phyloP scores from a whole-genome alignment of 2,329 filamentous ascomycete species.

The Phyllosticta paracitricarpa region DNA sequence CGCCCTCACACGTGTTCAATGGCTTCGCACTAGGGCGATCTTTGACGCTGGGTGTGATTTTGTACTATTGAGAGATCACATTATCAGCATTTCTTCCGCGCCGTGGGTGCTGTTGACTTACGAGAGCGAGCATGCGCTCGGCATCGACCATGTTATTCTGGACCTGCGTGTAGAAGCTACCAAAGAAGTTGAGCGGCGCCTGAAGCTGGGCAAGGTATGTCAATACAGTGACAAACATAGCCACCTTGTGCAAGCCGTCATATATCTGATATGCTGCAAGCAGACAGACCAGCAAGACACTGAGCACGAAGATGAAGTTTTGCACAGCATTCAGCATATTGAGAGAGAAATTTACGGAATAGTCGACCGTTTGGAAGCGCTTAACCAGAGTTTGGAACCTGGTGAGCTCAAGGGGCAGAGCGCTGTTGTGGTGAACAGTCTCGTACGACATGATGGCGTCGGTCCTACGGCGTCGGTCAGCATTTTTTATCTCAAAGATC shows the following conservation, averaged over 20 bases:
- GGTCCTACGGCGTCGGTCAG: constrained; percentile 19
- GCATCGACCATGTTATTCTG: constrained; percentile 18
- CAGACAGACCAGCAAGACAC: constrained; percentile 11
- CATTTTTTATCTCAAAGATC: not conserved
- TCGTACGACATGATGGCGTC: constrained; percentile 42
- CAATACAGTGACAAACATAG: constrained; percentile 14
- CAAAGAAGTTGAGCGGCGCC: constrained; percentile 16
- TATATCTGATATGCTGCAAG: constrained; percentile 13
- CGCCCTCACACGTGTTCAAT: constrained; percentile 6
- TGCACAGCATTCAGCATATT: constrained; percentile 15
- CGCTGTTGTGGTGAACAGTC: constrained; percentile 15
- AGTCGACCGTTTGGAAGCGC: constrained; percentile 14
- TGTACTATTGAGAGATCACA: not conserved
- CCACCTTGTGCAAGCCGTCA: constrained; percentile 9
- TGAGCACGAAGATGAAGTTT: constrained; percentile 13
- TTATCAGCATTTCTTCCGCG: constrained; percentile 9
- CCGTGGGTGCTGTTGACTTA: constrained; percentile 7
- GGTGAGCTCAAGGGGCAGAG: constrained; percentile 9
- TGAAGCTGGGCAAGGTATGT: constrained; percentile 17
- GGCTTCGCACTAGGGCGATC: constrained; percentile 8
- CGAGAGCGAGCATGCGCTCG: constrained; percentile 16
- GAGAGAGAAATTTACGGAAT: constrained; percentile 13
- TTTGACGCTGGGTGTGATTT: constrained; percentile 1
- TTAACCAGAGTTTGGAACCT: constrained; percentile 9
- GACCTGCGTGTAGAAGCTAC: constrained; percentile 16